These are phyloP conservation scores for Brettanomyces bruxellensis DNA, from an alignment of 805 yeast genomes.

Conservation along the genomic window DNA sequence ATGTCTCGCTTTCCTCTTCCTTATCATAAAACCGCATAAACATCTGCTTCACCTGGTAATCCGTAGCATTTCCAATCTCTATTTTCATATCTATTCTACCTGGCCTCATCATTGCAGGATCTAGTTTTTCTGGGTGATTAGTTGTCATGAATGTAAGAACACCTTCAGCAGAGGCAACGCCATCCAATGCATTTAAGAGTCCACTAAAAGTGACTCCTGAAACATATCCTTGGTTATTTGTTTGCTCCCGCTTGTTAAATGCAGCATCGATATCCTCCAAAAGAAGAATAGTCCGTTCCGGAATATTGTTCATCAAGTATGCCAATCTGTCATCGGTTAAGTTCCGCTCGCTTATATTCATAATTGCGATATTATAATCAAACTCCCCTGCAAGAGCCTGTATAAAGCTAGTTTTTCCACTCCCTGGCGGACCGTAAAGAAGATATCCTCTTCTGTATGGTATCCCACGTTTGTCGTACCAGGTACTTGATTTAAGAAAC, in stretches of 20 bases:
- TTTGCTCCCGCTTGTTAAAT: constrained; percentile 71
- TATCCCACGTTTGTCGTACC: constrained; percentile 96
- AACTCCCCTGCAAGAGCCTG: constrained; percentile 95
- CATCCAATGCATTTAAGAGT: constrained; percentile 85
- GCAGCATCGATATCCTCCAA: constrained; percentile 97
- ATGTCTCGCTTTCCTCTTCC: constrained; percentile 40
- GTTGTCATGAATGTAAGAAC: constrained; percentile 97
- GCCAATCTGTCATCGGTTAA: constrained; percentile 91
- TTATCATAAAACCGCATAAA: constrained; percentile 76
- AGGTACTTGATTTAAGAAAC: constrained; percentile 68
- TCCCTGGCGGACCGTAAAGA: constrained; percentile 94
- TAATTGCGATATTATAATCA: constrained; percentile 89
- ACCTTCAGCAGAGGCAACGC: constrained; percentile 96
- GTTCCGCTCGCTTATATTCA: constrained; percentile 84
- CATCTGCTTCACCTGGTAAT: constrained; percentile 72
- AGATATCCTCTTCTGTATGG: constrained; percentile 94
- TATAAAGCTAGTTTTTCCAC: constrained; percentile 92
- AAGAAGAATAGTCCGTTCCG: constrained; percentile 75
- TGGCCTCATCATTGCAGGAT: constrained; percentile 89
- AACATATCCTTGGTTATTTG: constrained; percentile 65
- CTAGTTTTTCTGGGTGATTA: constrained; percentile 89
- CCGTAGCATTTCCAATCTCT: constrained; percentile 79
- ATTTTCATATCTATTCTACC: constrained; percentile 88
- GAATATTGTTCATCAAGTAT: constrained; percentile 93
- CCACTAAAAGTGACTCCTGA: constrained; percentile 96